Base-by-base conservation (phyloP, 305 asterid species). In the Solanum hybrid region DNA sequence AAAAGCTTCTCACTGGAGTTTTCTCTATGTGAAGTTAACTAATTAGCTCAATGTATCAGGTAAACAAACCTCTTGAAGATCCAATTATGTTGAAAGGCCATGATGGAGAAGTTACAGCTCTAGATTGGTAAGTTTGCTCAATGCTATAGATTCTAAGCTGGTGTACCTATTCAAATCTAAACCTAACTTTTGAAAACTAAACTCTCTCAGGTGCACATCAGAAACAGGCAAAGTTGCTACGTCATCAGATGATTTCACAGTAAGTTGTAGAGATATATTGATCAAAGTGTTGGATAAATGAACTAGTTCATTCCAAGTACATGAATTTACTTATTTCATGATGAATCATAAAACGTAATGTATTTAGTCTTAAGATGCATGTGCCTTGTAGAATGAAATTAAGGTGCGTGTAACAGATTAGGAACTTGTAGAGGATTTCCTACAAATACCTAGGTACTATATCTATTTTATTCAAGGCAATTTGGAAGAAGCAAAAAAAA, bases 141-240 rank as follows among this genome's bases (percentile, higher is more conserved):
- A 51, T 34, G 26, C 10, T 77, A 19, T 78, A 64, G 66, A 82
- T 87, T 81, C 78, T 75, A 51, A 19, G 37, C 36, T 8, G 14
- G 37, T 60, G 31, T 60, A 60, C 69, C 71, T 4, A 73, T 15
- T 19, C 60, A 85, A 69, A 29, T 19, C 64, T 37, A 45, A 80
- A 91, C 86, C 88, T 89, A 78, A 51, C 36, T 84, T 78, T 87
- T 64, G 60, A 51, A 17, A 51, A 85, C 75, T 85, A 40, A 84
- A 90, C 88, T 91, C 87, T 85, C 78, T 73, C 92, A 97, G 99
- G 99, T 92, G 97, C 90, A 96, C 97, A 88, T 95, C 93, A 15
- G 98, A 95, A 93, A 95, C 86, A 60, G 99, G 99, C 77, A 96
- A 95, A 91, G 92, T 96, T 88, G 99, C 99, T 51, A 97, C 99